Percentiles rank a stretch among this genome's conserved stretches.
Evolutionary conservation across 306 rosid species (phyloP).

Genomic region (Casuarina glauca): DNA sequence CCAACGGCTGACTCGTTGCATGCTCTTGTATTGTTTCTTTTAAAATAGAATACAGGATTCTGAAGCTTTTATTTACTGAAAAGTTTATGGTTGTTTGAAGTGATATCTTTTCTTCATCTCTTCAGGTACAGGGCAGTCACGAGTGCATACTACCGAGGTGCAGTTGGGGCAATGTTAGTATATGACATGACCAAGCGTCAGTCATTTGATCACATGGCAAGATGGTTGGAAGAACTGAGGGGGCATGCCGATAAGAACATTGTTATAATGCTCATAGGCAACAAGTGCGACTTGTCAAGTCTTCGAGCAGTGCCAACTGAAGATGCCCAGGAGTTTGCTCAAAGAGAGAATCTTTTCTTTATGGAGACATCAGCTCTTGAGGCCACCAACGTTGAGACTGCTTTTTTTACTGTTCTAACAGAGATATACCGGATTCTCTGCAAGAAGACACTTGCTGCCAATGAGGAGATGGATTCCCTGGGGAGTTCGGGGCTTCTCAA

Average conservation of each 20-base stretch:
- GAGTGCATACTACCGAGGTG: slow-evolving; percentile 92
- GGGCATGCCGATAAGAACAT: slow-evolving; percentile 82
- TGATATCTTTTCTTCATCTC: not conserved
- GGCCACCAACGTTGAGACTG: slow-evolving; percentile 84
- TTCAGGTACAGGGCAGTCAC: slow-evolving; percentile 83
- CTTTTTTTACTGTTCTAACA: slow-evolving; percentile 68
- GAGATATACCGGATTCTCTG: slow-evolving; percentile 73
- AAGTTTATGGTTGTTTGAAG: slow-evolving; percentile 1
- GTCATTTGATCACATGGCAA: slow-evolving; percentile 86
- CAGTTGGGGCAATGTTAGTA: slow-evolving; percentile 90
- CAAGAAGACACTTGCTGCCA: slow-evolving; percentile 58
- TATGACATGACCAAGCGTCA: slow-evolving; percentile 89
- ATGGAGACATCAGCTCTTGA: slow-evolving; percentile 96
- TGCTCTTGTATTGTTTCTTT: not conserved
- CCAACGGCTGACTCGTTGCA: not conserved
- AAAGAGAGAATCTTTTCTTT: slow-evolving; percentile 87
- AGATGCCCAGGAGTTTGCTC: slow-evolving; percentile 91
- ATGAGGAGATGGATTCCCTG: slow-evolving; percentile 38
- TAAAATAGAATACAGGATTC: not conserved
- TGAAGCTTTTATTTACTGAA: slow-evolving; percentile 8
- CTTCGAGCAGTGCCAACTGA: slow-evolving; percentile 90
- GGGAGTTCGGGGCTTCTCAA: slow-evolving; percentile 54
- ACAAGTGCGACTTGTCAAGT: slow-evolving; percentile 74
- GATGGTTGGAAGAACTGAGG: slow-evolving; percentile 85
- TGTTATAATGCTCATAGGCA: slow-evolving; percentile 79